Conservation (phyloP, 345 rosid genomes). For the Stellera chamaejasme region DNA sequence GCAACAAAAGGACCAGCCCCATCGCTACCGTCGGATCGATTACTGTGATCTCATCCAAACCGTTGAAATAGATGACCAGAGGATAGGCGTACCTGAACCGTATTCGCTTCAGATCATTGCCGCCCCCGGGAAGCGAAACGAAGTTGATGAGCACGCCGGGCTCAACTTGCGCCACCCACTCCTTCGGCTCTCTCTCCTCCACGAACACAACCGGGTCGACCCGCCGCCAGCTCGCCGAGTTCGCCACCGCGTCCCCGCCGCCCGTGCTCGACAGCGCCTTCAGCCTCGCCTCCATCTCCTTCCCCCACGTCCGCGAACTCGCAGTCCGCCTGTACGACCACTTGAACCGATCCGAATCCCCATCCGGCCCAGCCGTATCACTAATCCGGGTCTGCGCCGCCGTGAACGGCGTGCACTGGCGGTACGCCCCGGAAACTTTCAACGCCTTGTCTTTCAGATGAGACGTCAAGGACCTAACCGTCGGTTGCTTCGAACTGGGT, state of each 20-base stretch:
- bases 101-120: conserved; percentile 90
- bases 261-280: conserved; percentile 47
- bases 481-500: conserved; percentile 27
- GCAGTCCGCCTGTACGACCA: conserved; percentile 68
- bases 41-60: conserved; percentile 8
- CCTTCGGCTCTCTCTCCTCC: conserved; percentile 80
- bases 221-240: conserved; percentile 53
- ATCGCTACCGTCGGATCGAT: conserved; percentile 26
- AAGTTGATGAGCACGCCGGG: conserved; percentile 93
- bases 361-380: conserved; percentile 44
- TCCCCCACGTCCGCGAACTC: conserved; percentile 79
- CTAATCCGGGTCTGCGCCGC: conserved; percentile 35
- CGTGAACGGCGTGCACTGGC: conserved; percentile 79
- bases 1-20: too few relatives aligned
- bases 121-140: conserved; percentile 86
- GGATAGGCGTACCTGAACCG: conserved; percentile 64
- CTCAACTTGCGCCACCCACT: conserved; percentile 99
- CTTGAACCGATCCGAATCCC: conserved; percentile 61
- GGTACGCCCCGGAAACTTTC: conserved; percentile 85
- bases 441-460: conserved; percentile 97
- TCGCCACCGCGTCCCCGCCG: conserved; percentile 80
- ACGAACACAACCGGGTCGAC: conserved; percentile 59
- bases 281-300: conserved; percentile 80
- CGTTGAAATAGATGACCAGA: conserved; percentile 6
- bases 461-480: conserved; percentile 70